Evolutionary conservation across 2,329 filamentous ascomycete genomes (phyloP), one percentile per base, ranked within the genome.

Genomic region (Orbilia oligospora): DNA sequence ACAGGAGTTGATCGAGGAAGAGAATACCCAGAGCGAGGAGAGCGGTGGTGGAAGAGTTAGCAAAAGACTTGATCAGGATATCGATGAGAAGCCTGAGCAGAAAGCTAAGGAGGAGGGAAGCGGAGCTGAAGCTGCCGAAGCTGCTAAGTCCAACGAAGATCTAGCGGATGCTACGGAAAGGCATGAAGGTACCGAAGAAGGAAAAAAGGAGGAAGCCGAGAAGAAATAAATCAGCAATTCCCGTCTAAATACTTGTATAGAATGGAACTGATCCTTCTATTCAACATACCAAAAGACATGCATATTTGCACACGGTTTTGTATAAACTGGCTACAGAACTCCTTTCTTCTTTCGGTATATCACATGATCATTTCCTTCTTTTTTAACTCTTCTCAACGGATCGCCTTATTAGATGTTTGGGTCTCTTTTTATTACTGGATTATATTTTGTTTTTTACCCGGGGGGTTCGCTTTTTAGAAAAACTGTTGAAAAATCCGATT

Each of bases 1-100:
- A 87, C 93, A 99, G 85, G 96, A 97, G 84, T 90, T 99, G 80
- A 99, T 99, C 75, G 91, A 97, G 80, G 96, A 99, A 84, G 96
- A 99, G 87, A 97, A 95, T 80, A 90, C 96, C 87, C 95, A 99
- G 86, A 92, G 93, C 83, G 89, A 94, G 83, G 89, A 91, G 84
- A 93, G 58, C 64, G 72, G 67, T 51, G 75, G 41, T 49, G 80
- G 48, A 49, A 75, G 68, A 61, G 76, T n/a, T 27, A 92, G 85
- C 90, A 92, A 84, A 90, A 90, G 82, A 90, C 89, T 48, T 92
- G 90, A 91, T 33, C 93, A 97, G 80, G 89, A 98, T 84, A 98
- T 98, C 82, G 95, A 98, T 83, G 96, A 98, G 85, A 94, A 95
- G 86, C 93, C 97, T 81, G 92, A 87, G 72, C 86, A 48, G 20